Evolutionary conservation across 805 yeast genomes (phyloP).

Genomic region (Metschnikowia cerradonensis): DNA sequence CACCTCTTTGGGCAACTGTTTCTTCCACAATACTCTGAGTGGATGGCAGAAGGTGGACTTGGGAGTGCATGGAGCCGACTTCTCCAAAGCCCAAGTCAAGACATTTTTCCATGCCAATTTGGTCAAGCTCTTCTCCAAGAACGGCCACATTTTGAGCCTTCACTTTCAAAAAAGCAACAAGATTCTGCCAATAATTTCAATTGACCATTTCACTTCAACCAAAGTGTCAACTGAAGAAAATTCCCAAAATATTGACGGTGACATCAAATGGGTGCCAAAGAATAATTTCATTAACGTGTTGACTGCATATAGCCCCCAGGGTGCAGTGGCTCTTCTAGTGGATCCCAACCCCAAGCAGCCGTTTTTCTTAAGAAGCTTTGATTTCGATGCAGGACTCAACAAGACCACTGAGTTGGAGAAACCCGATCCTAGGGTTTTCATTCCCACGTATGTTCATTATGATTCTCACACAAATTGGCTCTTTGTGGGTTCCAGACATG

Average conservation of each 20-base stretch:
- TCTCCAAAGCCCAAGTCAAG: constrained; percentile 25
- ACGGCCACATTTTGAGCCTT: constrained; percentile 43
- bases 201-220: not conserved
- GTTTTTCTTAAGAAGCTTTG: constrained; percentile 40
- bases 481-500: constrained; percentile 68
- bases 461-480: constrained; percentile 39
- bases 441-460: constrained; percentile 46
- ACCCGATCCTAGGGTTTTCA: constrained; percentile 10
- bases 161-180: constrained; percentile 23
- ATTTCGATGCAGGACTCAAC: not conserved
- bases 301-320: constrained; percentile 14
- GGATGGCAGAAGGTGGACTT: constrained; percentile 9
- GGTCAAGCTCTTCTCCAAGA: constrained; percentile 23
- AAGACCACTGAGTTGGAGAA: constrained; percentile 28
- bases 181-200: too few relatives aligned
- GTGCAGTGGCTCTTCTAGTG: constrained; percentile 40
- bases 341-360: constrained; percentile 65
- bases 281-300: constrained; percentile 50
- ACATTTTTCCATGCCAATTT: constrained; percentile 34
- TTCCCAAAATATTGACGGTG: too few relatives aligned
- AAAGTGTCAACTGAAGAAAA: not conserved
- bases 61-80: not conserved
- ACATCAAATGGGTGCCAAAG: too few relatives aligned
- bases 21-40: constrained; percentile 16
- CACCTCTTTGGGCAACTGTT: constrained; percentile 57